A percentile compares a stretch with the other conserved stretches of the same genome.
Conservation (phyloP, 2,329 filamentous ascomycete genomes). For the Aureobasidium sp. region DNA sequence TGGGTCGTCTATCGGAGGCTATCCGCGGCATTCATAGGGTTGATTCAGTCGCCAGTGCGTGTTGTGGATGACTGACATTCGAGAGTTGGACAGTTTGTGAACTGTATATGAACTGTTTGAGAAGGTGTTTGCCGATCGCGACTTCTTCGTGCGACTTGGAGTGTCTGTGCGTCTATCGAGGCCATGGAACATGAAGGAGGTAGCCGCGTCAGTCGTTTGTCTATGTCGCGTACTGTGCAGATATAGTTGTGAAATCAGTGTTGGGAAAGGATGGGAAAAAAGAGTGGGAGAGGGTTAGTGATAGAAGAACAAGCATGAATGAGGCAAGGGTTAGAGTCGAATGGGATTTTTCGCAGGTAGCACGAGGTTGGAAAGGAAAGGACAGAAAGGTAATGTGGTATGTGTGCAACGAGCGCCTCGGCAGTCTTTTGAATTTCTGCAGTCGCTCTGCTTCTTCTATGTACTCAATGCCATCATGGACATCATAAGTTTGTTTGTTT, state of each 20-base stretch:
- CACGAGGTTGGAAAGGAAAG: neutral
- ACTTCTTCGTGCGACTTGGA: neutral
- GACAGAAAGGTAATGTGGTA: neutral
- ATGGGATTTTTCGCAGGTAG: too few relatives aligned
- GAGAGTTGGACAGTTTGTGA: neutral
- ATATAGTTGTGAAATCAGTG: too few relatives aligned
- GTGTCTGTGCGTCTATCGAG: neutral
- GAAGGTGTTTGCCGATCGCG: conserved; percentile 4
- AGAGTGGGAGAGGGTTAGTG: too few relatives aligned
- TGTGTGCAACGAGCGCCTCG: neutral
- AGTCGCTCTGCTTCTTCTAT: neutral
- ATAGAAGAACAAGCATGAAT: too few relatives aligned
- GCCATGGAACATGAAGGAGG: too few relatives aligned
- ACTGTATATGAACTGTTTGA: neutral
- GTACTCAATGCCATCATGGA: neutral
- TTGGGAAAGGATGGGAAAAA: too few relatives aligned
- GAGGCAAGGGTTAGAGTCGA: too few relatives aligned
- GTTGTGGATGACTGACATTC: neutral
- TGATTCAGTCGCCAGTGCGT: neutral
- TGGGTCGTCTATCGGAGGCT: neutral
- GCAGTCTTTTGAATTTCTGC: neutral
- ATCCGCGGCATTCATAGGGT: neutral
- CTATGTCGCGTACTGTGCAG: too few relatives aligned
- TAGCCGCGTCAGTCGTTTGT: too few relatives aligned
- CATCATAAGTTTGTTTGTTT: neutral